A percentile compares a stretch with the other conserved stretches of the same genome.
Evolutionary conservation across 768 basidiomycete species (phyloP).

Genomic region (Pleurotus ostreatus): DNA sequence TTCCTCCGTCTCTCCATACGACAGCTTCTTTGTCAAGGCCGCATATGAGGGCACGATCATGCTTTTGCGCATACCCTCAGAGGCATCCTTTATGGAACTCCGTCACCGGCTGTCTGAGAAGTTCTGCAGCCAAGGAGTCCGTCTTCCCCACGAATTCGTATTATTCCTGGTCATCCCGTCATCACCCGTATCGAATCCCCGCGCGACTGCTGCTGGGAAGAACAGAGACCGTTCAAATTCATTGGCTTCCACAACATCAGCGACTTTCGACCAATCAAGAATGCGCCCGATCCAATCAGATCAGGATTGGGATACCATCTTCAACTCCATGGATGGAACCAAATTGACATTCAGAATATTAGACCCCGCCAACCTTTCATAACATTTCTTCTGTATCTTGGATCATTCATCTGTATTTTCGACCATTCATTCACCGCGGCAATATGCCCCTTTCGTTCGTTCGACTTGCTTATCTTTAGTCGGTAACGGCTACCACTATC

Average conservation of each 20-base stretch:
- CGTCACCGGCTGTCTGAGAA: constrained; percentile 61
- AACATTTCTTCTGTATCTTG: not conserved
- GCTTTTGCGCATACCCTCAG: constrained; percentile 50
- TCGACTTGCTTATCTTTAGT: not conserved
- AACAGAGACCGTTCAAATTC: constrained; percentile 30
- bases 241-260: constrained; percentile 21
- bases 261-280: constrained; percentile 19
- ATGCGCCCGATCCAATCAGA: constrained; percentile 49
- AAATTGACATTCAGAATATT: constrained; percentile 60
- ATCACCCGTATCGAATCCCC: constrained; percentile 11
- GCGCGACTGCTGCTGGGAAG: constrained; percentile 16
- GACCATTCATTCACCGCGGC: not conserved
- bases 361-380: constrained; percentile 25
- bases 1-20: constrained; percentile 18
- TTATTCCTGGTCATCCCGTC: constrained; percentile 49
- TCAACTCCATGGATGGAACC: constrained; percentile 35
- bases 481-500: not conserved
- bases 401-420: not conserved
- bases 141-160: constrained; percentile 50
- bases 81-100: constrained; percentile 44
- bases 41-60: constrained; percentile 58
- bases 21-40: constrained; percentile 56
- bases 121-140: constrained; percentile 52
- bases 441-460: not conserved
- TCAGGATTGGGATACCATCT: constrained; percentile 54